Evolutionary conservation across 2,329 filamentous ascomycete genomes (phyloP).

Genomic region (Lecanicillium sp.): DNA sequence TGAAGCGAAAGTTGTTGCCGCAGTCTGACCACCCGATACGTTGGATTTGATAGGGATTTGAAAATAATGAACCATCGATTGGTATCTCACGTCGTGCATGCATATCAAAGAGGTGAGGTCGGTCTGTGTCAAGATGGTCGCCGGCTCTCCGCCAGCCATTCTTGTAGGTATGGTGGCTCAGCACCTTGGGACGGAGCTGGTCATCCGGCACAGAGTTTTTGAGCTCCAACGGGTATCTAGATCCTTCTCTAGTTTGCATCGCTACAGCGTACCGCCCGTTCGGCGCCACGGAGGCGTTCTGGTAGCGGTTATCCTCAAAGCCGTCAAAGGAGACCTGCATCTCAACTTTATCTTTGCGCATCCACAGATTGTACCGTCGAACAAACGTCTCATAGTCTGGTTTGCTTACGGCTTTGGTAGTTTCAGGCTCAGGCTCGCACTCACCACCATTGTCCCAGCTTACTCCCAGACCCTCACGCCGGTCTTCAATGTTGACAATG

Average conservation of each 20-base stretch:
- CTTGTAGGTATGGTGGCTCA: neutral
- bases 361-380: neutral
- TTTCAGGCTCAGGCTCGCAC: neutral
- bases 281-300: neutral
- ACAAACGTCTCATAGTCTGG: neutral
- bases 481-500: neutral
- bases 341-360: neutral
- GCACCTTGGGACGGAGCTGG: neutral
- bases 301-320: neutral
- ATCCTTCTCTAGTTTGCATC: neutral
- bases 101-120: conserved; percentile 14
- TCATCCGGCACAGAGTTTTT: neutral
- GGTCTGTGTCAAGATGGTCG: conserved; percentile 9
- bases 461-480: neutral
- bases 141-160: neutral
- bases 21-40: conserved; percentile 14
- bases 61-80: conserved; percentile 12
- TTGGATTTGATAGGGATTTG: conserved; percentile 12
- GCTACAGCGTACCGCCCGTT: neutral
- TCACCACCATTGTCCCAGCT: neutral
- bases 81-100: conserved; percentile 4
- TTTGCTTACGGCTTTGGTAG: neutral
- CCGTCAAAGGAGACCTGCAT: neutral
- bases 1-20: conserved; percentile 15
- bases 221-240: neutral